Base-by-base conservation (phyloP, 352 stramenopile genomes). In the Pythium dissimile region DNA sequence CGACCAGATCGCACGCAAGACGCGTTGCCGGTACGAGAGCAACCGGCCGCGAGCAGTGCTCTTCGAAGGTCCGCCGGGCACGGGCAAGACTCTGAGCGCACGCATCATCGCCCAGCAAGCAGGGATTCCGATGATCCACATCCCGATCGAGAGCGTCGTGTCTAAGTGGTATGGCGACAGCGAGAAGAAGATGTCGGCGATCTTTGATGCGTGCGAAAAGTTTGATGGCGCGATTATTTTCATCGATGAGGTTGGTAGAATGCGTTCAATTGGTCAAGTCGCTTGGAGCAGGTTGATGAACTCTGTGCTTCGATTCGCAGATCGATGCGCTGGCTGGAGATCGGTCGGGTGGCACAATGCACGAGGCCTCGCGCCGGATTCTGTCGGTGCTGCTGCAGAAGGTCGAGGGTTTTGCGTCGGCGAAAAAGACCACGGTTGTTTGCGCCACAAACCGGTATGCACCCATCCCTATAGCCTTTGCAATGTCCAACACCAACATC, bases 131-230 rank as follows among this genome's bases (percentile, higher is more conserved):
- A 91, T 98, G 80, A 92, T 98, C 47, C 91, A 97, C 54, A 89
- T 98, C 55, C 88, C 89, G 0, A 94, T 97, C 31, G 93, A 98
- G 66, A 96, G 80, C 56, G 84, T 98, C 43, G 88, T 97, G 32
- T 96, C 86, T 26, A 98, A 98, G 64, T 98, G 86, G 86, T 98
- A 97, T 49, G 92, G 92, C 18, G 92, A 98, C 55, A 97, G 89
- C 73, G 92, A 98, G 63, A 97, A 97, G 70, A 94, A 96, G 47
- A 91, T 98, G 73, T 91, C 84, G 43, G 68, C 84, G n/a, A 97
- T 98, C 42, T 96, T 98, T 66, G 91, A 98, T 43, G 84, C 88
- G 0, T 97, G 89, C 59, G 86, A 97, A 54, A 91, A 97, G 63
- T 69, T 98, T 21, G 83, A 94, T 41, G 88, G 85, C 10, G 85